Evolutionary conservation across 1,139 yeast genomes (phyloP), one percentile per base, ranked within the genome.

Genomic region (Yamadazyma dushanensis): DNA sequence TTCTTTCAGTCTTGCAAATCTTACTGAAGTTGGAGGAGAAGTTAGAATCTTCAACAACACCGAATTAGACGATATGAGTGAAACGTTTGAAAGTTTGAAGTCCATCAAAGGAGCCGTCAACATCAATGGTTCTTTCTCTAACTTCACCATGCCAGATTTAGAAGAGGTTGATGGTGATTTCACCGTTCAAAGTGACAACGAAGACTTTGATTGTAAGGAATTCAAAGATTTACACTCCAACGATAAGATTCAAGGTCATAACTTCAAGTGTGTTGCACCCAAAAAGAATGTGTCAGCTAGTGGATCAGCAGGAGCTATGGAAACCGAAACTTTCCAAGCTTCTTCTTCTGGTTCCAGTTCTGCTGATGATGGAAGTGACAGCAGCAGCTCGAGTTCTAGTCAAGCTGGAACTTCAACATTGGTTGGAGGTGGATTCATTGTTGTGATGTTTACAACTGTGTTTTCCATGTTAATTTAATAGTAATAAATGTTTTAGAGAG

Each of bases 81-180:
- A 53, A 9, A 31, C 68, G 8, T 67, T 70, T 47, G 46, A 43
- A 10, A 46, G 51, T 40, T 61, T 70, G 50, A 41, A 56, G 39
- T 59, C 56, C 34, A 53, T 70, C 46, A 59, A 59, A 51, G 76
- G 76, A 50, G 75, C 76, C 31, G 66, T 68, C 33, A 59, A 62
- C 51, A 57, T 70, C 47, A 49, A 51, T 26, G 76, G 76, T 38
- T 59, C 53, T 28, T 59, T 69, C 43, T 55, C 57, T 32, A 68
- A 68, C 61, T 66, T 70, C 47, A 52, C 71, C 37, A 55, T 68
- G 56, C 57, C 66, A 23, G 38, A 42, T 11, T 69, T 70, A 57
- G 48, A 58, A 43, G 57, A 61, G 52, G 69, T 70, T 34, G 67
- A 61, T 40, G 76, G 76, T 47, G 75, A 70, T 53, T 70, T 70